Base-by-base conservation (phyloP, 805 yeast genomes). In the Candida xyloterini region DNA sequence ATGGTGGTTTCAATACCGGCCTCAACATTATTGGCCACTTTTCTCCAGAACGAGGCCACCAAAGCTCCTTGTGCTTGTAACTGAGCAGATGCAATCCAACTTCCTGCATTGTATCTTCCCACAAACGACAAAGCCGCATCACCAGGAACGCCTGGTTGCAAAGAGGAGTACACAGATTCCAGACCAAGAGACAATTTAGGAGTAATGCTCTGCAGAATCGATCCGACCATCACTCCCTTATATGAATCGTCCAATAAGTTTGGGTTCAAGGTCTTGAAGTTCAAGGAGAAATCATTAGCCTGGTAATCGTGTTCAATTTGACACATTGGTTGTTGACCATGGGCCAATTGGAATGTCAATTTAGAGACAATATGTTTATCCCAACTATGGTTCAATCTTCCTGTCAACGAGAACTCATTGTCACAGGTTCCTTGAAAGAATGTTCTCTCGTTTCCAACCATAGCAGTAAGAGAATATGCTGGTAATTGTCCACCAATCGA, bases 281-380 rank as follows among this genome's bases (percentile, higher is more conserved):
- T 90, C 61, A 90, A 65, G 35, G 95, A 82, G 62, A 79, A 89
- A 64, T 93, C 99, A 41, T 75, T 66, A 46, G 91, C 96, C 67
- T 84, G 91, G 70, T 79, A 83, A 66, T 93, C 99, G 65, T 93
- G 97, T 74, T 93, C 99, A 55, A 91, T 73, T 71, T 93, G 98
- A 48, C 85, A 75, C 95, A 91, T 88, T 43, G 93, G 73, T 50
- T 93, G 96, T 70, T 90, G 96, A 50, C 83, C 86, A 48, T 81
- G 72, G 53, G 95, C 86, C 52, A 89, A 71, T 72, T 91, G 98
- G 63, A 89, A 72, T 56, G 95, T 87, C 46, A 85, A 78, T 69
- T 89, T 90, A 46, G 95, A 77, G 56, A 83, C 70, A 65, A 81
- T 79, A 57, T 73, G 73, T 62, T 80, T 78, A 63, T 79, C 78